A percentile compares a stretch with the other conserved stretches of the same genome.
These are phyloP conservation scores for Rhododendron kiyosumense DNA, from an alignment of 148 eudicot species.

Conservation along the genomic window DNA sequence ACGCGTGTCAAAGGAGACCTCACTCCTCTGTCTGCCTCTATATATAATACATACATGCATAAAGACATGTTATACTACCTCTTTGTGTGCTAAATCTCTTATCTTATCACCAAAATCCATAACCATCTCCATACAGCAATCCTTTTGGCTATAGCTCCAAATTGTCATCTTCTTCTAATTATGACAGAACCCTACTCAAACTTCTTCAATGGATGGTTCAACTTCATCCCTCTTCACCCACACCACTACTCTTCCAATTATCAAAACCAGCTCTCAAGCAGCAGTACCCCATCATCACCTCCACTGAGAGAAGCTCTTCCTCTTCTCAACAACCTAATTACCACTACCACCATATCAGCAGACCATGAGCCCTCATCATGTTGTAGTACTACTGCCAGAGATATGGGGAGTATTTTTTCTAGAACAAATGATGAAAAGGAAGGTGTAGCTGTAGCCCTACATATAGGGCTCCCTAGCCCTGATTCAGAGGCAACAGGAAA, in stretches of 20 bases:
- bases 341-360: constrained; percentile 9
- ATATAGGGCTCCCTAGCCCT: constrained; percentile 49
- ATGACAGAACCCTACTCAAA: constrained; percentile 44
- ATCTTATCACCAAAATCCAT: not conserved
- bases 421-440: constrained; percentile 11
- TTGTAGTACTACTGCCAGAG: not conserved
- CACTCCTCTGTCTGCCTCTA: not conserved
- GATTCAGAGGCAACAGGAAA: not conserved
- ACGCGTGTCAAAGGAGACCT: not conserved
- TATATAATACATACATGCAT: not conserved
- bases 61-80: not conserved
- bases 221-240: constrained; percentile 22
- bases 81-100: not conserved
- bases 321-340: constrained; percentile 28
- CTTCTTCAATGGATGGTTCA: constrained; percentile 34
- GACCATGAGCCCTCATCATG: not conserved
- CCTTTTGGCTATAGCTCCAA: not conserved
- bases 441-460: constrained; percentile 37
- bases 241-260: not conserved
- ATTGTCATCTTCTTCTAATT: constrained; percentile 7
- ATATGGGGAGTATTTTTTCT: not conserved
- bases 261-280: not conserved
- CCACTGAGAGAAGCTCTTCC: constrained; percentile 58
- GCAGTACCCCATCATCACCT: constrained; percentile 36
- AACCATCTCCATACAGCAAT: not conserved